These are phyloP conservation scores for Termitomyces sp. DNA, from an alignment of 768 basidiomycete genomes.

Conservation along the genomic window DNA sequence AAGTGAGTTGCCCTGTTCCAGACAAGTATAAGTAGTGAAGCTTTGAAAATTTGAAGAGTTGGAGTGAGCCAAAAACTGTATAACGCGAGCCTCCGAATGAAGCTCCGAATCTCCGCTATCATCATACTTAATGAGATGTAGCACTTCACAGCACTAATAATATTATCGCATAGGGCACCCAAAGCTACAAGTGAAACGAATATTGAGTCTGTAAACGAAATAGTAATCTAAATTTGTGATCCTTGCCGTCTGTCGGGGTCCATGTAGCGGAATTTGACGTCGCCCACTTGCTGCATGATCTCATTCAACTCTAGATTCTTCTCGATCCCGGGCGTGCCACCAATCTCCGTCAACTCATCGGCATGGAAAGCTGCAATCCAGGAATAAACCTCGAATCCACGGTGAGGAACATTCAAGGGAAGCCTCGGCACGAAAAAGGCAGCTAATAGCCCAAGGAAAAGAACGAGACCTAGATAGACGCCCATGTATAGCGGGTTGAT, in stretches of 20 bases:
- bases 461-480: slow-evolving; percentile 22
- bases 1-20: too few species aligned
- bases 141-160: background rate
- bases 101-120: too few species aligned
- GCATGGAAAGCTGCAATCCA: slow-evolving; percentile 31
- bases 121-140: too few species aligned
- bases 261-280: slow-evolving; percentile 27
- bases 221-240: background rate
- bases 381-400: slow-evolving; percentile 29
- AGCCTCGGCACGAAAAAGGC: slow-evolving; percentile 28
- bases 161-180: background rate
- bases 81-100: too few species aligned
- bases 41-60: too few species aligned
- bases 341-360: slow-evolving; percentile 26
- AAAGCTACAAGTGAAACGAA: background rate
- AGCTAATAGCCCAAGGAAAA: slow-evolving; percentile 31
- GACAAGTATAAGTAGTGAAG: too few species aligned
- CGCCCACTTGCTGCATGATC: slow-evolving; percentile 26
- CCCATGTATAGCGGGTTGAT: slow-evolving; percentile 25
- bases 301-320: slow-evolving; percentile 31
- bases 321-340: slow-evolving; percentile 18
- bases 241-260: background rate
- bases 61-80: too few species aligned
- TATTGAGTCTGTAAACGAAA: background rate
- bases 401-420: slow-evolving; percentile 27